Evolutionary conservation across 257 asterid species (phyloP).

Genomic region (Gentiana straminea): DNA sequence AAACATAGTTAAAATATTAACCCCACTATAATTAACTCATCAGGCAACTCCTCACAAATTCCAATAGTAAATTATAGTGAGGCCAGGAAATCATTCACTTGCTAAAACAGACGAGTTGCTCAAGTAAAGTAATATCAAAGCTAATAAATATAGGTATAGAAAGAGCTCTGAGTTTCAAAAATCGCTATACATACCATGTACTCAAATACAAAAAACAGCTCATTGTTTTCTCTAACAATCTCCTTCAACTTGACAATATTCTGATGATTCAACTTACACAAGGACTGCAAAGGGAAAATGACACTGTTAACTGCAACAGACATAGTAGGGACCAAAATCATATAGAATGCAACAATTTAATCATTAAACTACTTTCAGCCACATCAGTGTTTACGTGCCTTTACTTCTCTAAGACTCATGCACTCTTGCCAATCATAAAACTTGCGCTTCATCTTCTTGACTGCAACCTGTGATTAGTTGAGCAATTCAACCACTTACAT

Average conservation of each 20-base stretch:
- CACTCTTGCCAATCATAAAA: constrained; percentile 87
- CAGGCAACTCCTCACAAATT: not conserved
- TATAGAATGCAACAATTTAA: not conserved
- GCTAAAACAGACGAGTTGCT: not conserved
- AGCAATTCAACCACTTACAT: too few species aligned
- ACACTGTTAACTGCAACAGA: constrained; percentile 11
- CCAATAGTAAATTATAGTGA: not conserved
- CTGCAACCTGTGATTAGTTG: constrained; percentile 57
- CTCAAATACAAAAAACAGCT: constrained; percentile 90
- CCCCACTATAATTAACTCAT: not conserved
- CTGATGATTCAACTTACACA: constrained; percentile 71
- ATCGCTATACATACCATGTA: constrained; percentile 57
- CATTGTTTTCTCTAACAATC: constrained; percentile 83
- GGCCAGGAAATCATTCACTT: not conserved
- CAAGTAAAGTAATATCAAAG: not conserved
- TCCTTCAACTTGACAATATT: constrained; percentile 86
- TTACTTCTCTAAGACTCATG: constrained; percentile 74
- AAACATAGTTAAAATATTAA: too few species aligned
- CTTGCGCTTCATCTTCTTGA: constrained; percentile 89
- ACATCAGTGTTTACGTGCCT: constrained; percentile 32
- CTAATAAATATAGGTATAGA: not conserved
- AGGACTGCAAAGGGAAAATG: constrained; percentile 47
- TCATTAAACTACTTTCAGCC: not conserved
- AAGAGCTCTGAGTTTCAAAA: not conserved
- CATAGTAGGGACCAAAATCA: not conserved